Evolutionary conservation across 2,329 filamentous ascomycete genomes (phyloP), one percentile per base, ranked within the genome.

Genomic region (Penicillium sp.): DNA sequence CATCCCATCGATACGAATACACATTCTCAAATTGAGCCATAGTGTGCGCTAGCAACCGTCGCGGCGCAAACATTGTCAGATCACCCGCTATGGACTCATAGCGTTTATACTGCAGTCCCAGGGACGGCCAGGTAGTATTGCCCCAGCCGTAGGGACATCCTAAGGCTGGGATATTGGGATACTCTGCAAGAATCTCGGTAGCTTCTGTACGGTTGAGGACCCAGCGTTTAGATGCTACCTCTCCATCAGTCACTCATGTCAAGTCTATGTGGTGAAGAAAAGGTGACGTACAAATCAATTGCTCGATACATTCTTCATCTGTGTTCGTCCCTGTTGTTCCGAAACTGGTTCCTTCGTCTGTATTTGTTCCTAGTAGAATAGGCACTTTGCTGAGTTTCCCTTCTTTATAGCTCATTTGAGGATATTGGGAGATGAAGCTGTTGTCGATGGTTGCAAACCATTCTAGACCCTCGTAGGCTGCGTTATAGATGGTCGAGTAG

Each of bases 361-460:
- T 81, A 65, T 87, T 88, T 29, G 80, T 79, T 6, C 86, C 86
- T 39, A 80, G 72, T 5, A 89, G 75, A 36, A 87, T 77, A 1
- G 85, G 83, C 0, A 88, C 82, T 33, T 81, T 76, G 43, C 85
- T 80, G 52, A 88, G 84, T 18, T 79, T 78, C 31, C 84, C 85
- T 6, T 77, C 63, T 1, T 69, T 71, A 12, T 88, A 73, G 59
- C 85, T 82, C 9, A 78, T 69, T 4, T 79, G 80, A 1, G 78
- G 79, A 50, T 77, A 80, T 16, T 78, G 75, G 6, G 74, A 70
- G 41, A 86, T 76, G 59, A 85, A 80, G 54, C 81, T 79, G 10
- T 79, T 79, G 56, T 86, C 84, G 47, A 83, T 63, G 10, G 76
- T 70, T 3, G 76, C 76, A 42, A 68, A 68, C 66, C 66, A 69